Evolutionary conservation across 768 basidiomycete genomes (phyloP), one percentile per base, ranked within the genome.

Genomic region (Auricularia sp.): DNA sequence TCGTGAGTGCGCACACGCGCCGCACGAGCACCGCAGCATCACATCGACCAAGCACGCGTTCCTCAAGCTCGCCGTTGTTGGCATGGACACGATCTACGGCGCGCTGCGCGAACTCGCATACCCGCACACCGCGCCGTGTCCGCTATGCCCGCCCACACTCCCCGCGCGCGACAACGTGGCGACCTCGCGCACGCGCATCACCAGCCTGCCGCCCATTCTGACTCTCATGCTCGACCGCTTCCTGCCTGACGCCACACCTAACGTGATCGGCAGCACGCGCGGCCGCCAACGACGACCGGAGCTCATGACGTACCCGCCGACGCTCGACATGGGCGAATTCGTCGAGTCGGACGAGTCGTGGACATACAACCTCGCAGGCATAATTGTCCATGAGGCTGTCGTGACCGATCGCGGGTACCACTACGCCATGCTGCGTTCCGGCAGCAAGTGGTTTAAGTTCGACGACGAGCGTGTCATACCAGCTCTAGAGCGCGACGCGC

Each of bases 391-490:
- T 18, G 56, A 59, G 56, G 29, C 24, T 10, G 24, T 59, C 16
- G 56, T 59, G 6, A 59, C 24, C 34, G 56, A 59, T 29, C 56
- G 56, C 24, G 56, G 56, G 14, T 59, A 33, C 29, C 34, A 33
- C 29, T 59, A 59, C 56, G 56, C 56, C 24, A 59, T 59, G 56
- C 29, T 59, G 56, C 56, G 56, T 8, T 8, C 6, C 16, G 56
- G 34, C 34, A 8, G 24, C 8, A 21, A 29, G 10, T 59, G 56
- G 56, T 35, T 59, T 33, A 59, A 59, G 56, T 59, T 59, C 56
- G 56, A 59, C 56, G 56, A 59, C 34, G 56, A 59, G 56, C 56
- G 56, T 10, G 56, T 59, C 24, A 24, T 59, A 4, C 56, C 56
- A 7, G 56, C 34, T 6, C 56, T 59, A 10, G 56, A 59, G 29